A percentile compares a stretch with the other conserved stretches of the same genome.
These are phyloP conservation scores for Termitomyces sp. DNA, from an alignment of 768 basidiomycete genomes.

Conservation along the genomic window DNA sequence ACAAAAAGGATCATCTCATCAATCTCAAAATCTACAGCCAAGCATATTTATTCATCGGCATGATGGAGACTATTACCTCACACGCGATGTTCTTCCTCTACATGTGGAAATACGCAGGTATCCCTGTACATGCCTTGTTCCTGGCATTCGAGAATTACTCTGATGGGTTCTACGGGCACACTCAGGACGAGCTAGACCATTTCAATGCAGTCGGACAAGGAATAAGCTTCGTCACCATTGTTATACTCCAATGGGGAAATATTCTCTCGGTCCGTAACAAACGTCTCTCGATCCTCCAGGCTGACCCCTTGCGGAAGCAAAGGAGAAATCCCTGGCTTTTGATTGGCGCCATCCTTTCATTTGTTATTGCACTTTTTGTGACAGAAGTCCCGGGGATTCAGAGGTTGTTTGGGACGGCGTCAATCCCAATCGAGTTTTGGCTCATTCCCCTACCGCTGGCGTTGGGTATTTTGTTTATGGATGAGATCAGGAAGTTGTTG, in stretches of 20 bases:
- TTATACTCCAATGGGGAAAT: neutral
- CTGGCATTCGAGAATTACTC: neutral
- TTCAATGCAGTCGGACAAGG: neutral
- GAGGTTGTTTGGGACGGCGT: neutral
- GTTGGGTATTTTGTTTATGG: neutral
- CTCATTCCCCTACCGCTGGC: neutral
- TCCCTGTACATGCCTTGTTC: neutral
- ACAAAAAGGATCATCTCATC: slow-evolving; percentile 1
- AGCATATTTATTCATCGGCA: neutral
- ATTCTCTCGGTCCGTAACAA: neutral
- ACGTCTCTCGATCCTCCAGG: neutral
- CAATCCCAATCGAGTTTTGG: neutral
- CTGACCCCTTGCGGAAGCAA: neutral
- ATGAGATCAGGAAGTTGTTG: neutral
- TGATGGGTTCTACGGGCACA: neutral
- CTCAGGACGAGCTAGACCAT: neutral
- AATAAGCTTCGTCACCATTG: neutral
- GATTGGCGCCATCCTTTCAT: neutral
- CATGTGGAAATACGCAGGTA: neutral
- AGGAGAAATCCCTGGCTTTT: neutral
- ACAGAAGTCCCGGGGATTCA: neutral
- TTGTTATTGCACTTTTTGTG: neutral
- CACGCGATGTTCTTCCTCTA: slow-evolving; percentile 1
- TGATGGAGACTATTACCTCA: neutral
- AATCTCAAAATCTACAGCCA: neutral